These are phyloP conservation scores for Primulina tabacum DNA, from an alignment of 257 asterid genomes.

Conservation along the genomic window DNA sequence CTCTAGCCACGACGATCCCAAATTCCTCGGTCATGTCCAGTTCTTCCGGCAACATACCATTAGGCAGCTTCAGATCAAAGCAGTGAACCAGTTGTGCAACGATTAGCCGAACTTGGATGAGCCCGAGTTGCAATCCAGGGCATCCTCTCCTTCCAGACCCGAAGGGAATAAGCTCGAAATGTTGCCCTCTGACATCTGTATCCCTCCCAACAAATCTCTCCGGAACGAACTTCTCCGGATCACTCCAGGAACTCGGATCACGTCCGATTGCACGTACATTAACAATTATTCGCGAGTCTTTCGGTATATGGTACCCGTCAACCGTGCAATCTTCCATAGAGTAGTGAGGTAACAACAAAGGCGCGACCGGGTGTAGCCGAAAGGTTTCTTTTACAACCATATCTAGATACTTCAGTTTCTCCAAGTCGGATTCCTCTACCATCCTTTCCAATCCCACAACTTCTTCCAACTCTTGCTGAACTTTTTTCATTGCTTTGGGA, in stretches of 20 bases:
- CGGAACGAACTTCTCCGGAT: slow-evolving; percentile 47
- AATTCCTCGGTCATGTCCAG: slow-evolving; percentile 50
- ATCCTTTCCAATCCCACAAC: slow-evolving; percentile 23
- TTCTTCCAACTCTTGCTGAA: slow-evolving; percentile 26
- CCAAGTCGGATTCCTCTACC: slow-evolving; percentile 34
- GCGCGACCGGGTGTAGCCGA: slow-evolving; percentile 33
- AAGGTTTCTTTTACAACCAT: slow-evolving; percentile 31
- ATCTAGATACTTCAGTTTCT: slow-evolving; percentile 20
- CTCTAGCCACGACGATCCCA: slow-evolving; percentile 34
- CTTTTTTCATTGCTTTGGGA: slow-evolving; percentile 26
- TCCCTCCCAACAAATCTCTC: slow-evolving; percentile 45
- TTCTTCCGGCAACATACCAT: slow-evolving; percentile 36
- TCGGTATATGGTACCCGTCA: slow-evolving; percentile 39
- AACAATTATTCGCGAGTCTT: slow-evolving; percentile 39
- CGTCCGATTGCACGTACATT: slow-evolving; percentile 45
- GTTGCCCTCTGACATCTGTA: slow-evolving; percentile 42
- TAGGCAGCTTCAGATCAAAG: slow-evolving; percentile 53
- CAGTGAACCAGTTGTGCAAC: slow-evolving; percentile 60
- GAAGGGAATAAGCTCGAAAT: slow-evolving; percentile 52
- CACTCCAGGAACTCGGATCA: slow-evolving; percentile 42
- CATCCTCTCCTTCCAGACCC: slow-evolving; percentile 57
- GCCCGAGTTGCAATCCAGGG: slow-evolving; percentile 51
- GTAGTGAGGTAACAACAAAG: slow-evolving; percentile 42
- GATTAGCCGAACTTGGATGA: slow-evolving; percentile 39
- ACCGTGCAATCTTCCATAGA: slow-evolving; percentile 40